These are phyloP conservation scores for Fusarium sp. DNA, from an alignment of 2,329 filamentous ascomycete genomes.

Conservation along the genomic window DNA sequence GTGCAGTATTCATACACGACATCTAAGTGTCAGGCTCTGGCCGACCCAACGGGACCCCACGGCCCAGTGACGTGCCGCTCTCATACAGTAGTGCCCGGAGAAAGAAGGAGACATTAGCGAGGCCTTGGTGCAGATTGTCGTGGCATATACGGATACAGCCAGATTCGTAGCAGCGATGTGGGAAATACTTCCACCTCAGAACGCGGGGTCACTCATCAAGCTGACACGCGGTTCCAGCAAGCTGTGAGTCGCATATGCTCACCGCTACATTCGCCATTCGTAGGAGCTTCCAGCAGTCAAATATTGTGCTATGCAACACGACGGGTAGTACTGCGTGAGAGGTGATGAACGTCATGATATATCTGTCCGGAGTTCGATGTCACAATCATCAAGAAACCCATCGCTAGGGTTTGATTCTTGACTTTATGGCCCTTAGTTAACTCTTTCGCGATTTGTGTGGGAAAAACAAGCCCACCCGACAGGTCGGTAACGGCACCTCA, in stretches of 20 bases:
- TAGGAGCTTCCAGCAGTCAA: constrained; percentile 5
- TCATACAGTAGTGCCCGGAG: constrained; percentile 42
- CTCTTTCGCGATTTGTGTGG: background rate
- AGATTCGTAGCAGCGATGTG: background rate
- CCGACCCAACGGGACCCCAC: constrained; percentile 35
- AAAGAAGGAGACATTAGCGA: constrained; percentile 24
- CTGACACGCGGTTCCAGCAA: constrained; percentile 8
- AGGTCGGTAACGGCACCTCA: constrained; percentile 5
- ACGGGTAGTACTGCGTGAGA: constrained; percentile 5
- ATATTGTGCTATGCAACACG: constrained; percentile 7
- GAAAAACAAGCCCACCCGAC: constrained; percentile 1
- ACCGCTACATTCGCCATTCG: constrained; percentile 20
- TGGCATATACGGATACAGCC: background rate
- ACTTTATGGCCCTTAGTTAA: background rate
- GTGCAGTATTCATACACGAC: constrained; percentile 9
- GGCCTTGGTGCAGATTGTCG: background rate
- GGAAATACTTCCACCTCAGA: background rate
- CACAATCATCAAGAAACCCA: background rate
- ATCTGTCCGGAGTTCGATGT: background rate
- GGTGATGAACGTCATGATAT: constrained; percentile 3
- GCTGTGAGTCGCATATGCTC: constrained; percentile 28
- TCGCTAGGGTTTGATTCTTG: background rate
- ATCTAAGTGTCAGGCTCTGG: constrained; percentile 4
- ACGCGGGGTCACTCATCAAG: constrained; percentile 13
- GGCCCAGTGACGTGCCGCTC: constrained; percentile 44